Base-by-base conservation (phyloP, 768 basidiomycete genomes). In the Leccinum truebloodii region DNA sequence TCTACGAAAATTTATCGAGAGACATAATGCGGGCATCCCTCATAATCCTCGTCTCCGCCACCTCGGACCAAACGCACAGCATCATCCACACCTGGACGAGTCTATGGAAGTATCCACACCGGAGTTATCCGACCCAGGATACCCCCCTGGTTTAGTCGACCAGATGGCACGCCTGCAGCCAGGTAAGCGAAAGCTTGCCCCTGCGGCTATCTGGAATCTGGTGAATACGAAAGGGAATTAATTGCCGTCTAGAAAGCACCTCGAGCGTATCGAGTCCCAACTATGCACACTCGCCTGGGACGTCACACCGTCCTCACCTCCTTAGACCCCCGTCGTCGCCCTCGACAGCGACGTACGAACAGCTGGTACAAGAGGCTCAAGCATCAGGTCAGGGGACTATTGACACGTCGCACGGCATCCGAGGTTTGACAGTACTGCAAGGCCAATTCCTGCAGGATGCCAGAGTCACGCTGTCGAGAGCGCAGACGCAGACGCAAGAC, bases 31-130 rank as follows among this genome's bases (percentile, higher is more conserved):
- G n/a, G 83, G 85, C 41, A 83, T 90, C 46, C 84, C 89, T 56
- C 90, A 92, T 71, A 92, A 92, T 68, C 90, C 90, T 55, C 86
- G 90, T 44, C 80, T 92, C 48, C 86, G 90, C 59, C 86, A 86
- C 61, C 73, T 74, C 55, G 73, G 73, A 49, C 69, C 74, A 52
- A 63, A 58, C 52, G 69, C 65, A 54, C 73, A 74, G 49, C 74
- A 65, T 16, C 32, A 34, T 32, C 62, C 74, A 18, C 73, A 69
- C 59, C 71, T 76, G 60, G 73, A 74, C 52, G 73, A 74, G 4
- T 66, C 73, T 37, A 74, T 74, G 73, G 73, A 74, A 32, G 20
- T 74, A 53, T 71, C 73, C 53, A 74, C 73, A 56, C 73, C 73
- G 41, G 73, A 74, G 58, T 61, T 74, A 51, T 76, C 74, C 22